Conservation (phyloP, 345 rosid genomes). For the Kandelia obovata region DNA sequence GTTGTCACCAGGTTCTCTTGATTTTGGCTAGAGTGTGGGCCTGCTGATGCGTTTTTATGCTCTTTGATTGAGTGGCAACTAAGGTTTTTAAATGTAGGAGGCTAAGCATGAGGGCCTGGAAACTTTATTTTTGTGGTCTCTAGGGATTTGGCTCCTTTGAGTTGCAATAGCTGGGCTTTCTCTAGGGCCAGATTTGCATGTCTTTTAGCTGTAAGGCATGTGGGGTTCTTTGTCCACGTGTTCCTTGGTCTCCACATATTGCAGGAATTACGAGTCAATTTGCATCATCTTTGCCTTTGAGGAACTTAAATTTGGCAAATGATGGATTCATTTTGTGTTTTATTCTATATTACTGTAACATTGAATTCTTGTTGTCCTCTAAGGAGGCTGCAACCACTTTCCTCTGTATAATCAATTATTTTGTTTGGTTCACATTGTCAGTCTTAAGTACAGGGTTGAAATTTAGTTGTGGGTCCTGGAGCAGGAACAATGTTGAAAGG, state of each 20-base stretch:
- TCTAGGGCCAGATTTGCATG: neutral
- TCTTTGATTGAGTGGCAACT: neutral
- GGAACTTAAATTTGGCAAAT: neutral
- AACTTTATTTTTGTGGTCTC: too few species aligned
- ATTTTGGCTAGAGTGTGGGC: too few species aligned
- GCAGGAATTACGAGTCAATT: neutral
- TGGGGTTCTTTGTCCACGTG: neutral
- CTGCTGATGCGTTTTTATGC: neutral
- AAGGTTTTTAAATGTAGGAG: too few species aligned
- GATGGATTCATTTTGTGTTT: too few species aligned
- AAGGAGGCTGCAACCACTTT: neutral
- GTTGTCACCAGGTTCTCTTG: too few species aligned
- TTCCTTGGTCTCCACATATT: too few species aligned
- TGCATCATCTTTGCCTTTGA: neutral
- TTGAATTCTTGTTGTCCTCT: too few species aligned
- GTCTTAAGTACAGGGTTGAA: too few species aligned
- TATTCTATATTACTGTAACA: too few species aligned
- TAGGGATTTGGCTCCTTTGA: neutral
- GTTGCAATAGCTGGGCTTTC: neutral
- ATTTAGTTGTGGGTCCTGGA: too few species aligned
- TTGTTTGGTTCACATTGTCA: neutral
- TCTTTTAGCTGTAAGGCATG: neutral
- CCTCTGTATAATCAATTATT: neutral
- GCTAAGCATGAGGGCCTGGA: neutral
- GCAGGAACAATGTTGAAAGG: neutral